Percentiles rank a stretch among this genome's conserved stretches.
Evolutionary conservation across 441 rosid genomes (phyloP).

Genomic region (Capsella rubella): DNA sequence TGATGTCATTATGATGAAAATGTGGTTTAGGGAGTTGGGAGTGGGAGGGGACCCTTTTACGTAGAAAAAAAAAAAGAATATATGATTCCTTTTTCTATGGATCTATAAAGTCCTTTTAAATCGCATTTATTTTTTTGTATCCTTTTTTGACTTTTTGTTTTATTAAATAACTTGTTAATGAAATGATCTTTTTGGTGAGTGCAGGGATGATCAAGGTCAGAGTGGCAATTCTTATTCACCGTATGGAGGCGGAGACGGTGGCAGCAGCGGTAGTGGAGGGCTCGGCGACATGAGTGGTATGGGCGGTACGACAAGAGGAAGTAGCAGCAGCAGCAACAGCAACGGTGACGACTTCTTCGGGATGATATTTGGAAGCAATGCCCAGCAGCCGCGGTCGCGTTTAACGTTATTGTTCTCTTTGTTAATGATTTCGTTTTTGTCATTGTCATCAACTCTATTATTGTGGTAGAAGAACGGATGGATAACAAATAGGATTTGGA

Average conservation of each 20-base stretch:
- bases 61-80: slow-evolving; percentile 32
- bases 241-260: slow-evolving; percentile 41
- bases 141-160: slow-evolving; percentile 11
- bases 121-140: slow-evolving; percentile 14
- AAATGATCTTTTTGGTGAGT: background rate
- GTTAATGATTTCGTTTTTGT: slow-evolving; percentile 57
- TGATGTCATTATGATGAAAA: slow-evolving; percentile 28
- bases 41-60: slow-evolving; percentile 10
- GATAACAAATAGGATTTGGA: slow-evolving; percentile 43
- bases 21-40: slow-evolving; percentile 4
- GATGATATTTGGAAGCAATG: slow-evolving; percentile 77
- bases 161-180: slow-evolving; percentile 25
- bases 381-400: slow-evolving; percentile 45
- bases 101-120: slow-evolving; percentile 7
- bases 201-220: slow-evolving; percentile 53
- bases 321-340: slow-evolving; percentile 16
- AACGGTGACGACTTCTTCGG: slow-evolving; percentile 50
- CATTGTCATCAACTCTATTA: slow-evolving; percentile 43
- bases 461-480: slow-evolving; percentile 38
- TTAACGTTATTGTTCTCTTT: slow-evolving; percentile 47
- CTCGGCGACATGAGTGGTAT: background rate
- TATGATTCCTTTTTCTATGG: slow-evolving; percentile 23
- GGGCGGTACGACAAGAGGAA: slow-evolving; percentile 40
- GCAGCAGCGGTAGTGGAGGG: slow-evolving; percentile 49
- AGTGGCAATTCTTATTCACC: slow-evolving; percentile 51